phyloP scores from a whole-genome alignment of 2,329 filamentous ascomycete species.

The Diplocarpon mali region DNA sequence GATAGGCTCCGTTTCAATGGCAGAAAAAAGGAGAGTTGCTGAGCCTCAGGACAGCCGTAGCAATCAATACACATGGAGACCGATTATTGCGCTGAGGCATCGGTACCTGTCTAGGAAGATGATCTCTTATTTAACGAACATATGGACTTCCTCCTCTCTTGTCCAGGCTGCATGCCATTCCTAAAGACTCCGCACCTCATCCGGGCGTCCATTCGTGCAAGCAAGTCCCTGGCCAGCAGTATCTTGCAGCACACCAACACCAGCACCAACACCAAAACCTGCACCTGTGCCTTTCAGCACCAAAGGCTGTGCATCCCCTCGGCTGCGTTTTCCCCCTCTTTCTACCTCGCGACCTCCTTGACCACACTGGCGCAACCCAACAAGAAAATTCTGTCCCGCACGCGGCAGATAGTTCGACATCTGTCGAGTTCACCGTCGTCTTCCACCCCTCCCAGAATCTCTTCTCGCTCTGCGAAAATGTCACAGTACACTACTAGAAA shows the following conservation, averaged over 20 bases:
- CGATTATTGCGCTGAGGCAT: too few species aligned
- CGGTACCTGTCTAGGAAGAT: too few species aligned
- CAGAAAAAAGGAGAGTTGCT: too few species aligned
- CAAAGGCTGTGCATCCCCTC: too few species aligned
- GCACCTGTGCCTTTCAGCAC: too few species aligned
- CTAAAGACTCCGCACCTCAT: constrained; percentile 1
- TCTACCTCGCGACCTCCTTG: constrained; percentile 5
- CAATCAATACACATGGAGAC: neutral
- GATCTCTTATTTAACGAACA: too few species aligned
- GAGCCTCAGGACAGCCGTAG: neutral
- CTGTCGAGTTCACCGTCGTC: constrained; percentile 31
- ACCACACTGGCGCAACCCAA: constrained; percentile 16
- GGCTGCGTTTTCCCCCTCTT: neutral
- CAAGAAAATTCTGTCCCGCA: constrained; percentile 19
- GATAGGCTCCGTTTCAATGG: too few species aligned
- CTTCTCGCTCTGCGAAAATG: too few species aligned
- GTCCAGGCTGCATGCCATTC: constrained; percentile 11
- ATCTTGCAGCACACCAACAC: constrained; percentile 1
- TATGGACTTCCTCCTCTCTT: neutral
- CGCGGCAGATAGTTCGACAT: constrained; percentile 36
- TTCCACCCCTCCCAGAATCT: constrained; percentile 4
- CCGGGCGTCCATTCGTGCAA: constrained; percentile 8
- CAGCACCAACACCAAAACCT: too few species aligned
- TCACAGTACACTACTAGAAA: constrained; percentile 67
- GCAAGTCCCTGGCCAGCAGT: neutral